phyloP scores from a whole-genome alignment of 805 yeast genomes.

The Kodamaea kakaduensis region DNA sequence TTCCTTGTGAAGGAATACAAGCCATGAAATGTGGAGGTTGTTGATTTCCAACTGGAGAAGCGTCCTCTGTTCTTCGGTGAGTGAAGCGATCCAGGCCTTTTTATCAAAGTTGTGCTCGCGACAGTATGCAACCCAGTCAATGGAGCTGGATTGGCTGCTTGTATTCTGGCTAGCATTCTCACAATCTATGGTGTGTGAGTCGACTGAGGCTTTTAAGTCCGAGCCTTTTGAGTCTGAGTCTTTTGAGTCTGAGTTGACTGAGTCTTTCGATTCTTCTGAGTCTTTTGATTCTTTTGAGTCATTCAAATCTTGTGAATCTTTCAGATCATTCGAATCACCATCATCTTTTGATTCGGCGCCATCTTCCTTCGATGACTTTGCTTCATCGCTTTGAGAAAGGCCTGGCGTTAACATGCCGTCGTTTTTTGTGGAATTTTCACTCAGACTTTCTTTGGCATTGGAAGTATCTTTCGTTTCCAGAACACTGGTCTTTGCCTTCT shows the following conservation, averaged over 20 bases:
- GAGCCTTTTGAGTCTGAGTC: too few relatives aligned
- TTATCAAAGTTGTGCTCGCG: constrained; percentile 42
- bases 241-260: background rate
- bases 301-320: background rate
- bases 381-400: too few relatives aligned
- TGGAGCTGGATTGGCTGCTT: background rate
- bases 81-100: constrained; percentile 44
- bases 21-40: constrained; percentile 77
- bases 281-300: background rate
- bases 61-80: constrained; percentile 45
- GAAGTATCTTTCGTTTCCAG: too few relatives aligned
- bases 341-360: constrained; percentile 1
- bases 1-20: constrained; percentile 61
- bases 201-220: too few relatives aligned
- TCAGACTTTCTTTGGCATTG: too few relatives aligned
- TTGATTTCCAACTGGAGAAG: constrained; percentile 64
- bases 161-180: too few relatives aligned
- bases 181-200: too few relatives aligned
- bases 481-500: too few relatives aligned
- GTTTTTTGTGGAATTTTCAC: too few relatives aligned
- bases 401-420: too few relatives aligned
- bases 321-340: background rate
- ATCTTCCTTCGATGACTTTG: too few relatives aligned
- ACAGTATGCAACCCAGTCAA: constrained; percentile 10
- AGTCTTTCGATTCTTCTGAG: background rate